phyloP scores from a whole-genome alignment of 75 land plant genomes.

The Gnetum montanum region DNA sequence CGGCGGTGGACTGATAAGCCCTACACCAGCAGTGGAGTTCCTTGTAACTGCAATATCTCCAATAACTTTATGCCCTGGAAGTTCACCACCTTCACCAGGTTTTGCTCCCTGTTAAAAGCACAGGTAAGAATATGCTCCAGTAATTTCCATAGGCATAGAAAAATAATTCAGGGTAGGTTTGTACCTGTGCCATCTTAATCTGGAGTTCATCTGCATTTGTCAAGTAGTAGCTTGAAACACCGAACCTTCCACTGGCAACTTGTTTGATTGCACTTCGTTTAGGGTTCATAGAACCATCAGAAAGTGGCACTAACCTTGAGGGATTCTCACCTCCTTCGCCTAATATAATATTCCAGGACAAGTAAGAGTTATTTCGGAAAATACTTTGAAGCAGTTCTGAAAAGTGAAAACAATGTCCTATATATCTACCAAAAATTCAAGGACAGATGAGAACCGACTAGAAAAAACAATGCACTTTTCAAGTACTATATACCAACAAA shows the following conservation, averaged over 20 bases:
- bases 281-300: constrained; percentile 91
- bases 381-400: too few species aligned
- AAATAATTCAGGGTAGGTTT: too few species aligned
- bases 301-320: constrained; percentile 71
- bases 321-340: constrained; percentile 99
- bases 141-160: too few species aligned
- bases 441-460: background rate
- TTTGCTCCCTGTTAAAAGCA: constrained; percentile 82
- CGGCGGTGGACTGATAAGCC: constrained; percentile 97
- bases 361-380: too few species aligned
- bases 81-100: constrained; percentile 99
- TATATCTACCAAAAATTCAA: too few species aligned
- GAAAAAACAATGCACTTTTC: background rate
- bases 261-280: constrained; percentile 96
- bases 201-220: constrained; percentile 98
- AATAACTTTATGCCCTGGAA: constrained; percentile 97
- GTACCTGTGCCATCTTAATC: constrained; percentile 99
- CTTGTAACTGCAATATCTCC: constrained; percentile 97
- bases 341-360: constrained; percentile 20
- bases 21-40: constrained; percentile 95
- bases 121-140: too few species aligned
- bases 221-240: constrained; percentile 91
- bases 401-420: too few species aligned
- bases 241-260: constrained; percentile 98
- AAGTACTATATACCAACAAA: too few species aligned